Base-by-base conservation (phyloP, 2,329 filamentous ascomycete species). In the Cladophialophora chaetospira region DNA sequence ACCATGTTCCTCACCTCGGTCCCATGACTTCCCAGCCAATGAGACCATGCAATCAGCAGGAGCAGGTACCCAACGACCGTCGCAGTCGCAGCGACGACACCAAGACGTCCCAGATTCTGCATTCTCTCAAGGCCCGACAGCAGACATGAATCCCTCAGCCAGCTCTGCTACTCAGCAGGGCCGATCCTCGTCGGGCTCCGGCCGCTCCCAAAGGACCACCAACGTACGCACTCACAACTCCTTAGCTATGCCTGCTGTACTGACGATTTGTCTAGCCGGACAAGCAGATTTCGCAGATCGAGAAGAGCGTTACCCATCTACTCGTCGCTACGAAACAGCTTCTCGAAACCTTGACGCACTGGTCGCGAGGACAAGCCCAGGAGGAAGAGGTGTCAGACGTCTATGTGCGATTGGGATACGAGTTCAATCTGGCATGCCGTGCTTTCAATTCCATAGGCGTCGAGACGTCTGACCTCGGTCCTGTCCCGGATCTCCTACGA, bases 361-460 rank as follows among this genome's bases (percentile, higher is more conserved):
- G 94, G 94, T 99, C 94, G 58, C 89, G 93, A 55, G 88, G 89
- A 61, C 87, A 89, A 67, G 92, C 94, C 53, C 92, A 91, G 62
- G 94, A 99, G 75, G 89, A 88, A 60, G 90, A 97, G 72, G 94
- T 99, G 58, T 97, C 94, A 10, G 94, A 99, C 72, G 94, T 99
- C 66, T 99, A 99, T 71, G 94, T 99, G 59, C 88, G 94, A 60
- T 79, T 99, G 60, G 94, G 94, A 44, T 99, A 99, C 75, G 94
- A 99, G 75, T 99, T 99, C 81, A 99, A 99, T 75, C 94, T 99
- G 78, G 94, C 94, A 25, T 97, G 93, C 73, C 88, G 94, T 54
- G 93, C 94, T 60, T 99, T 99, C 75, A 91, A 90, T 68, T 91
- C 92, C 57, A 99, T 99, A 69, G 94, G 95, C 61, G 94, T 99